Conservation (phyloP, 1,284 basidiomycete genomes). For the Fomes fomentarius region DNA sequence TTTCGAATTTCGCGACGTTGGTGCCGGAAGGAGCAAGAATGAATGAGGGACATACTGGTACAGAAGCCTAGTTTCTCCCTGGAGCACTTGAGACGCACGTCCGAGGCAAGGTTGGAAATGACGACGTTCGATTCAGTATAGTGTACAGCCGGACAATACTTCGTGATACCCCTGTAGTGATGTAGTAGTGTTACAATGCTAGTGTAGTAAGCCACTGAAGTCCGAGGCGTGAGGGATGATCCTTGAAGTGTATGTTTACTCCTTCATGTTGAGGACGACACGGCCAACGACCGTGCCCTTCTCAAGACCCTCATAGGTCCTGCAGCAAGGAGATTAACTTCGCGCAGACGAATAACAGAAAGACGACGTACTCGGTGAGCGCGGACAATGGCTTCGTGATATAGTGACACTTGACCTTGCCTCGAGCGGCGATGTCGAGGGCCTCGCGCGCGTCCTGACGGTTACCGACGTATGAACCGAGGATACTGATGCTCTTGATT, state of each 20-base stretch:
- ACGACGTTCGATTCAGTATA: no score
- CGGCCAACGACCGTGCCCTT: constrained; percentile 63
- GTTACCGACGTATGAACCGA: constrained; percentile 78
- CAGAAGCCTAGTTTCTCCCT: no score
- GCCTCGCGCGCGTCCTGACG: constrained; percentile 80
- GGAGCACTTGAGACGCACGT: no score
- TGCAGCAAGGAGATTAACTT: constrained; percentile 17
- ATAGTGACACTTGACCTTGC: constrained; percentile 71
- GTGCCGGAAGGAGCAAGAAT: no score
- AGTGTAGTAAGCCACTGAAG: no score
- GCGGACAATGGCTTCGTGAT: constrained; percentile 50
- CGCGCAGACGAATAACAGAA: not conserved
- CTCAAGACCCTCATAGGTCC: constrained; percentile 60
- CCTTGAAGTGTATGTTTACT: not conserved
- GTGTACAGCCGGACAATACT: no score
- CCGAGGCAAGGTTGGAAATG: no score
- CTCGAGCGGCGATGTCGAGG: constrained; percentile 72
- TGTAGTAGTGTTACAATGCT: no score
- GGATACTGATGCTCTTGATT: constrained; percentile 68
- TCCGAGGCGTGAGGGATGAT: not conserved
- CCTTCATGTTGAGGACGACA: constrained; percentile 58
- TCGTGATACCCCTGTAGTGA: no score
- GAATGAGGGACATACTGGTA: no score
- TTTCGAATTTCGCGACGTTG: no score
- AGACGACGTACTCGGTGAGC: constrained; percentile 51